Conservation (phyloP, 495 filamentous ascomycete genomes). For the Cercophora scortea region DNA sequence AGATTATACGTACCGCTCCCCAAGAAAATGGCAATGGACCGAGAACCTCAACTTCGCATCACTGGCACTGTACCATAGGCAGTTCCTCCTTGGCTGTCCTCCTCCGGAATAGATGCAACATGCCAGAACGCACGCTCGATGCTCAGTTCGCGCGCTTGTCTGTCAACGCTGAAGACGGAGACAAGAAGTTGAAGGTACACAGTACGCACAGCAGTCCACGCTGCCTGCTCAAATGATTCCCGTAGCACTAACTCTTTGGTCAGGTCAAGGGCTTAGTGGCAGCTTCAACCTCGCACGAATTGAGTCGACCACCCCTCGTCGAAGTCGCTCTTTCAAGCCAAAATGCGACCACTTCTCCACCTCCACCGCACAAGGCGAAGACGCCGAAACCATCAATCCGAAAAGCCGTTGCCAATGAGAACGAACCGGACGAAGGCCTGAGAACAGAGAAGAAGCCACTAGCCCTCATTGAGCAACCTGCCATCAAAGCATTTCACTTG, state of each 20-base stretch:
- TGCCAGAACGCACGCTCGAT: neutral
- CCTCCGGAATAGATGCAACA: neutral
- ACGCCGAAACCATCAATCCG: neutral
- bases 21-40: neutral
- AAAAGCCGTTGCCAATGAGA: neutral
- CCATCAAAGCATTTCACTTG: constrained; percentile 71
- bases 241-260: neutral
- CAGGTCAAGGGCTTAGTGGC: neutral
- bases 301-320: neutral
- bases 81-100: constrained; percentile 18
- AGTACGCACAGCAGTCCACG: neutral
- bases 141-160: neutral
- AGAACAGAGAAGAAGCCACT: neutral
- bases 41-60: constrained; percentile 1
- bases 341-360: neutral
- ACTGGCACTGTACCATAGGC: no score
- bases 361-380: neutral
- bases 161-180: neutral
- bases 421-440: neutral
- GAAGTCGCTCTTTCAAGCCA: neutral
- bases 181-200: neutral
- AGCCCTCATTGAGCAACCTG: constrained; percentile 18
- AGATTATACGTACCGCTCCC: neutral
- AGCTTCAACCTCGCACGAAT: neutral
- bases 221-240: neutral